Conservation (phyloP, 805 yeast species). For the Kodamaea neixiangensis region DNA sequence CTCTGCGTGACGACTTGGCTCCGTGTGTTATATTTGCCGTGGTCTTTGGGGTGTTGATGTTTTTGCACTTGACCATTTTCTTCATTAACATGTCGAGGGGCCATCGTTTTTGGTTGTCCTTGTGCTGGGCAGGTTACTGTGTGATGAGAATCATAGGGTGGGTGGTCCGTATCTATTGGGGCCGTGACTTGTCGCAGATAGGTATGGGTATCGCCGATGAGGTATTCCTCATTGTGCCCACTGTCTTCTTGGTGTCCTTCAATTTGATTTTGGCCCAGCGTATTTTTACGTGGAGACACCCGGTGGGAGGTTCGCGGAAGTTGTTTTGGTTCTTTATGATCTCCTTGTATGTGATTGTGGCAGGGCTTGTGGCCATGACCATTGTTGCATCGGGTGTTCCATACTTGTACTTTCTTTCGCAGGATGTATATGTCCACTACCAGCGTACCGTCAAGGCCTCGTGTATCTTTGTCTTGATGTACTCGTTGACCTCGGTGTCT, state of each 20-base stretch:
- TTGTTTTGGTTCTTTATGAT: slow-evolving; percentile 54
- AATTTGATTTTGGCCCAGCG: slow-evolving; percentile 71
- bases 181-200: slow-evolving; percentile 47
- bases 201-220: slow-evolving; percentile 56
- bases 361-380: slow-evolving; percentile 65
- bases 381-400: slow-evolving; percentile 65
- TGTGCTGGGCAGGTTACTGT: slow-evolving; percentile 57
- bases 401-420: slow-evolving; percentile 54
- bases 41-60: slow-evolving; percentile 48
- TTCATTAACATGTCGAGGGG: slow-evolving; percentile 51
- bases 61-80: slow-evolving; percentile 51
- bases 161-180: slow-evolving; percentile 60
- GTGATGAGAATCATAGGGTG: slow-evolving; percentile 58
- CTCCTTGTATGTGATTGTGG: slow-evolving; percentile 51
- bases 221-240: slow-evolving; percentile 57
- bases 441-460: slow-evolving; percentile 37
- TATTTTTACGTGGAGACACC: slow-evolving; percentile 76
- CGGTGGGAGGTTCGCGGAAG: slow-evolving; percentile 59
- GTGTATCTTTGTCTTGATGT: slow-evolving; percentile 36
- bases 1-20: slow-evolving; percentile 51
- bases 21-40: slow-evolving; percentile 62
- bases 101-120: slow-evolving; percentile 58
- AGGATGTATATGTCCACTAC: slow-evolving; percentile 49
- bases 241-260: slow-evolving; percentile 57
- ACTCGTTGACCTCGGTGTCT: slow-evolving; percentile 53